Evolutionary conservation across 2,329 filamentous ascomycete genomes (phyloP).

Genomic region (Colletotrichum chrysophilum): DNA sequence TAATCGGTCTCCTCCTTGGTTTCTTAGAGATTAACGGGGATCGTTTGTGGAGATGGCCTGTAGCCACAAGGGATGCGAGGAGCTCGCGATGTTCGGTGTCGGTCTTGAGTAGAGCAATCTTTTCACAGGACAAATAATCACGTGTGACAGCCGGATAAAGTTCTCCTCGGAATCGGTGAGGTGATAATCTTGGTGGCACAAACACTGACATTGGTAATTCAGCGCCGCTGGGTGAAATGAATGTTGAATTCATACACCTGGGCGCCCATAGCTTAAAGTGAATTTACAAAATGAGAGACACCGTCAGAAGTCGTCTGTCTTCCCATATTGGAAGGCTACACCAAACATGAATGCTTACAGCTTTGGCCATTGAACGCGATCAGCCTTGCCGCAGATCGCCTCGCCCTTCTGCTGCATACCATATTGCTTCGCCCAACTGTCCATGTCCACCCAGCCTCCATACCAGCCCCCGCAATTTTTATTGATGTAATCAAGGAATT

Average conservation of each 20-base stretch:
- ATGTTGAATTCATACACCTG: neutral
- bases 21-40: neutral
- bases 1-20: neutral
- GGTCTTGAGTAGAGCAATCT: neutral
- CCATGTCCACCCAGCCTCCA: neutral
- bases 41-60: neutral
- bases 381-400: neutral
- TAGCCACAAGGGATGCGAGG: neutral
- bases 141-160: neutral
- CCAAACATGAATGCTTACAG: neutral
- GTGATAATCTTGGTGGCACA: fast-evolving
- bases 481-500: neutral
- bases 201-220: fast-evolving
- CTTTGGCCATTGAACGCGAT: neutral
- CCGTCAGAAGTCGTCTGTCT: fast-evolving
- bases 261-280: neutral
- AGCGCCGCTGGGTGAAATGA: neutral
- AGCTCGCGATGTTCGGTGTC: neutral
- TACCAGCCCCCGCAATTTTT: fast-evolving
- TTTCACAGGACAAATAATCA: neutral
- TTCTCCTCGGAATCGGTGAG: neutral
- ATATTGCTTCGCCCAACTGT: neutral
- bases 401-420: neutral
- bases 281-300: neutral
- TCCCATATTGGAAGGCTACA: fast-evolving